Base-by-base conservation (phyloP, 2,329 filamentous ascomycete genomes). In the Blastomyces silverae region DNA sequence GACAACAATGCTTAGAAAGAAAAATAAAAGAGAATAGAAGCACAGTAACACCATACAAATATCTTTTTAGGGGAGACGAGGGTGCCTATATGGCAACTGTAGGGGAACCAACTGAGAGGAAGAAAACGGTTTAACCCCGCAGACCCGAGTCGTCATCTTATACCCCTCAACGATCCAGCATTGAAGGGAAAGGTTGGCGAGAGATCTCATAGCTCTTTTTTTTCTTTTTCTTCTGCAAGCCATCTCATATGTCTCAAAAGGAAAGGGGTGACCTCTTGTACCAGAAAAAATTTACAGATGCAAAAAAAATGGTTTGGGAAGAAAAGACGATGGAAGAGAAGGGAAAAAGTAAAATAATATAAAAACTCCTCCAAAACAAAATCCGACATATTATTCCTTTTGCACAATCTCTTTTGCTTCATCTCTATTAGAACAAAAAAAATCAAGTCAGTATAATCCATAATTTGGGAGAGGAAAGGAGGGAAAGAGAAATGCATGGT, bases 1-100 rank as follows among this genome's bases (percentile, higher is more conserved):
- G 10, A 50, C 1, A n/a, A 53, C 13, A 31, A 17, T 17, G 22
- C 22, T 15, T 10, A 44, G 22, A 34, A 55, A 11, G 22, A 48
- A 34, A 66, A 64, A 64, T 44, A 42, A 67, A 69, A 62, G 66
- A 60, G 65, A 64, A 64, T 60, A 65, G 62, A 62, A 56, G 53
- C 42, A 57, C 52, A 64, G n/a, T 48, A 64, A 58, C 56, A 42
- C 56, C 56, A 25, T 44, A 42, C 34, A 42, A 22, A 58, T 42
- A 25, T 37, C 31, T 62, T 61, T 64, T 57, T 42, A 64, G 42
- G 58, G 52, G 61, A 39, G 50, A 56, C 61, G 52, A 64, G 61
- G 59, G 55, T 53, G 68, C 68, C 64, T 66, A 65, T 64, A 64
- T 58, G 67, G 66, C 34, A 52, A 31, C 17, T 20, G 46, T 48